Conservation (phyloP, 2,329 filamentous ascomycete genomes). For the Lachnellula willkommii region DNA sequence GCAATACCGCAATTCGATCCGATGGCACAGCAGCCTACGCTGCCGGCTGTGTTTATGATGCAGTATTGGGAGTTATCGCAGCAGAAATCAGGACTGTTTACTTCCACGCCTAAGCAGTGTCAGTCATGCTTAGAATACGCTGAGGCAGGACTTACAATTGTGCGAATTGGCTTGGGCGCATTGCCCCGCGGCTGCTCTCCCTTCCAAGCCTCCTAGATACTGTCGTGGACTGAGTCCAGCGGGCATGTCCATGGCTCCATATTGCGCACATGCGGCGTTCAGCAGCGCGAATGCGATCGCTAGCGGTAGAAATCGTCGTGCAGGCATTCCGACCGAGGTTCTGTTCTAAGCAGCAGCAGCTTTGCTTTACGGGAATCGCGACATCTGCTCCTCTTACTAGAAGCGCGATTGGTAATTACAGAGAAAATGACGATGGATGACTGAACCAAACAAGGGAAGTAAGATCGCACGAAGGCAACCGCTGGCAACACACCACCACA, state of each 20-base stretch:
- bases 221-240: conserved; percentile 22
- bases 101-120: conserved; percentile 37
- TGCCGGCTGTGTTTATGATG: conserved; percentile 35
- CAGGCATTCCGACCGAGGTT: conserved; percentile 7
- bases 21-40: conserved; percentile 38
- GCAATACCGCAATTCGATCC: conserved; percentile 38
- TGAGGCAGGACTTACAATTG: conserved; percentile 20
- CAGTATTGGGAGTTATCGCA: conserved; percentile 43
- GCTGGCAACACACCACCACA: background rate
- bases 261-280: conserved; percentile 12
- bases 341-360: background rate
- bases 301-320: conserved; percentile 2
- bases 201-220: conserved; percentile 18
- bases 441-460: background rate
- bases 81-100: conserved; percentile 36
- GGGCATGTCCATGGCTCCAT: conserved; percentile 19
- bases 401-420: background rate
- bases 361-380: background rate
- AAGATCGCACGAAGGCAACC: background rate
- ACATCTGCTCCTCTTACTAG: background rate
- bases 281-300: conserved; percentile 6
- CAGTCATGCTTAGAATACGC: background rate
- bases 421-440: background rate
- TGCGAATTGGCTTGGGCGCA: conserved; percentile 20
- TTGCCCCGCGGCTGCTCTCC: conserved; percentile 10